Percentiles rank a stretch among this genome's conserved stretches.
phyloP scores from a whole-genome alignment of 2,329 filamentous ascomycete genomes.

The Pseudogymnoascus pannorum region DNA sequence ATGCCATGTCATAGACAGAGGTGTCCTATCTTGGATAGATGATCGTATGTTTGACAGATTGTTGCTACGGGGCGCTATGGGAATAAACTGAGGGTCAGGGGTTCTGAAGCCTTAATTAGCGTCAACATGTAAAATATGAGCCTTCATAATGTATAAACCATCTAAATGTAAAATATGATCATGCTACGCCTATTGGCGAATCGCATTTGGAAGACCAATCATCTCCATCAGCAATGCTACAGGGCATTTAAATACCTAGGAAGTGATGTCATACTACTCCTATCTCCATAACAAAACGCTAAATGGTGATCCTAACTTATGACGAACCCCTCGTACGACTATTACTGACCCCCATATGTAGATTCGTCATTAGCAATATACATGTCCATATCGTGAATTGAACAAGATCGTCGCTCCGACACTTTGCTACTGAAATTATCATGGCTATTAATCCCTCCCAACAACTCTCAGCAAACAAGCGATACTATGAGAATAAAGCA shows the following conservation, averaged over 20 bases:
- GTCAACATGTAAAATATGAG: background rate
- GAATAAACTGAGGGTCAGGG: background rate
- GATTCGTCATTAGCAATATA: background rate
- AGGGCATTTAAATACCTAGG: background rate
- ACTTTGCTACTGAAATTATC: background rate
- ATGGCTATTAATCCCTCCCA: background rate
- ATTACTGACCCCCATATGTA: background rate
- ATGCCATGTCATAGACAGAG: background rate
- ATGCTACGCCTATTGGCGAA: background rate
- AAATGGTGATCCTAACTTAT: background rate
- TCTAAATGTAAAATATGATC: background rate
- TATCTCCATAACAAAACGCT: background rate
- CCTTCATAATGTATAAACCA: conserved; percentile 1
- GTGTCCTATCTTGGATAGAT: background rate
- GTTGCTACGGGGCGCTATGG: background rate
- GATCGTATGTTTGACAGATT: background rate
- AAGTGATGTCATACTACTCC: background rate
- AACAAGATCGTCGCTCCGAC: too few relatives aligned
- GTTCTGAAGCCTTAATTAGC: background rate
- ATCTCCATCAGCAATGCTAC: background rate
- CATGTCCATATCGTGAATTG: background rate
- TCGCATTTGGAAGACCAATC: background rate
- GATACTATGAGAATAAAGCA: background rate
- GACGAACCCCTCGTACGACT: background rate
- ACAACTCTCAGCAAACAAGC: background rate